A percentile compares a stretch with the other conserved stretches of the same genome.
phyloP scores from a whole-genome alignment of 2,329 filamentous ascomycete genomes.

The Sclerotinia nivalis region DNA sequence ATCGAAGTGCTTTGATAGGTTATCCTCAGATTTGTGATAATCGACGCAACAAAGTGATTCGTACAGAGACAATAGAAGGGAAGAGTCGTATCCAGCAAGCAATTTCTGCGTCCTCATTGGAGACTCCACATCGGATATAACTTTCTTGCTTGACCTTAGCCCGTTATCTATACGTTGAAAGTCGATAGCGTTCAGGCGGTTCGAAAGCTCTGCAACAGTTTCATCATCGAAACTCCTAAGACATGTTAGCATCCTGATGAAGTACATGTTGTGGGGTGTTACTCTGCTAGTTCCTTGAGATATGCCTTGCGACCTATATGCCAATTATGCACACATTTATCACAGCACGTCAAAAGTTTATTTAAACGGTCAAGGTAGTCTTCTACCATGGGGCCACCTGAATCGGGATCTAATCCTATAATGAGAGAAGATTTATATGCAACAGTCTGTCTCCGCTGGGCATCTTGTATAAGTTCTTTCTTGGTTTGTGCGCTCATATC shows the following conservation, averaged over 20 bases:
- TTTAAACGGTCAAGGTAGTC: conserved; percentile 61
- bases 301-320: conserved; percentile 67
- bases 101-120: conserved; percentile 35
- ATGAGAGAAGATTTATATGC: conserved; percentile 69
- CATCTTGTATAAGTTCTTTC: conserved; percentile 54
- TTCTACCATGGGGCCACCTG: conserved; percentile 57
- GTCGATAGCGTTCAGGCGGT: conserved; percentile 60
- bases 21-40: conserved; percentile 58
- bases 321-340: conserved; percentile 72
- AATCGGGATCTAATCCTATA: conserved; percentile 64
- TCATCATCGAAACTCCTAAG: conserved; percentile 48
- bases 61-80: conserved; percentile 77
- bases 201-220: conserved; percentile 53
- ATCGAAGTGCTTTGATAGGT: conserved; percentile 59
- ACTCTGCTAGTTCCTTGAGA: conserved; percentile 63
- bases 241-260: conserved; percentile 24
- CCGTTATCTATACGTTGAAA: conserved; percentile 61
- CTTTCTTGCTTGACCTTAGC: conserved; percentile 55
- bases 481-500: conserved; percentile 54
- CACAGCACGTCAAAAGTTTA: conserved; percentile 61
- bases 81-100: conserved; percentile 46
- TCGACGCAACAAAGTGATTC: conserved; percentile 84
- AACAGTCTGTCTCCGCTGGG: conserved; percentile 57
- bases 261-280: conserved; percentile 38
- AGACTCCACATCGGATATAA: conserved; percentile 46